Percentiles rank a stretch among this genome's conserved stretches.
These are phyloP conservation scores for Peronospora belbahrii DNA, from an alignment of 352 stramenopile genomes.

Conservation along the genomic window DNA sequence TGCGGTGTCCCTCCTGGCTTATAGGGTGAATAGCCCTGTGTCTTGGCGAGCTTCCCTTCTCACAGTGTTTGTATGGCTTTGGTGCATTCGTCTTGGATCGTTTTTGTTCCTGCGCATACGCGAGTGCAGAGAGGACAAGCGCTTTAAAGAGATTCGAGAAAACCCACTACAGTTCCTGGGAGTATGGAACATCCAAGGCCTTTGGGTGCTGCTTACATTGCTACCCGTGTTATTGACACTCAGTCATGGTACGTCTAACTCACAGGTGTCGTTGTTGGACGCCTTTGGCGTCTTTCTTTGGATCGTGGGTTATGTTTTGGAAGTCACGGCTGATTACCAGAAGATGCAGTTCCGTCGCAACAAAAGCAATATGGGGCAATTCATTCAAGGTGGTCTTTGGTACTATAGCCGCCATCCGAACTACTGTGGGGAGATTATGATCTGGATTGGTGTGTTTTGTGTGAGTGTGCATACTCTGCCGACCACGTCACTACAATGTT, in stretches of 20 bases:
- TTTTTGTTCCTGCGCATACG: conserved; percentile 79
- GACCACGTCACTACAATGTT: conserved; percentile 21
- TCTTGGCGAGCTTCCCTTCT: conserved; percentile 51
- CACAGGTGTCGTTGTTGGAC: conserved; percentile 30
- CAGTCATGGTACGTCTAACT: conserved; percentile 21
- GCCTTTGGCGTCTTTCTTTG: conserved; percentile 40
- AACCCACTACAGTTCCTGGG: conserved; percentile 65
- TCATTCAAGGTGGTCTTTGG: conserved; percentile 82
- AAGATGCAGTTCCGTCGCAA: conserved; percentile 73
- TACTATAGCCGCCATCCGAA: conserved; percentile 89
- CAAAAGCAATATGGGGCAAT: conserved; percentile 57
- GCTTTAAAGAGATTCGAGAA: conserved; percentile 57
- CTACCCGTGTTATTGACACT: conserved; percentile 59
- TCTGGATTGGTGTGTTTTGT: conserved; percentile 75
- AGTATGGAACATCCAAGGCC: conserved; percentile 75
- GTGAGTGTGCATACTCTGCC: conserved; percentile 40
- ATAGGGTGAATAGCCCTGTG: conserved; percentile 9
- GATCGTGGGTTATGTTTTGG: conserved; percentile 59
- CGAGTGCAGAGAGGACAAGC: conserved; percentile 55
- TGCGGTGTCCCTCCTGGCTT: conserved; percentile 43
- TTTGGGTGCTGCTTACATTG: conserved; percentile 75
- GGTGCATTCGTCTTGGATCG: conserved; percentile 62
- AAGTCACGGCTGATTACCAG: conserved; percentile 73
- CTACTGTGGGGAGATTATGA: conserved; percentile 88
- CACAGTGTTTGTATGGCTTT: conserved; percentile 64